Conservation (phyloP, 2,329 filamentous ascomycete genomes). For the Phyllosticta ampelicida region DNA sequence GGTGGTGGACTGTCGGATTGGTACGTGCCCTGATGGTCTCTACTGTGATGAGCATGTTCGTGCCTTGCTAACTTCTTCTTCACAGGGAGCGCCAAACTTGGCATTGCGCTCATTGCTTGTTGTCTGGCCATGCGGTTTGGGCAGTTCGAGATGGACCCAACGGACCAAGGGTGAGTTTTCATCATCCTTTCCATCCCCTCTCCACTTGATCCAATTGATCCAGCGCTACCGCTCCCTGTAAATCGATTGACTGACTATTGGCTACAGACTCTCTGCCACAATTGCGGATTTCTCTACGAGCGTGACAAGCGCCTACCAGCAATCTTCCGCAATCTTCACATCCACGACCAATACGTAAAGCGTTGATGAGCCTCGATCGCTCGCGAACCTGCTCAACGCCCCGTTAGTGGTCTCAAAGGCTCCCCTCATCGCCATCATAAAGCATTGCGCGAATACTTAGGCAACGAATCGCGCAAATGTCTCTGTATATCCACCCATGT, state of each 20-base stretch:
- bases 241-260: constrained; percentile 8
- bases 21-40: constrained; percentile 18
- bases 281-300: constrained; percentile 83
- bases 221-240: too few relatives aligned
- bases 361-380: constrained; percentile 2
- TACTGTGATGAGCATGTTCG: not conserved
- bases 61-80: constrained; percentile 9
- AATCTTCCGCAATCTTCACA: constrained; percentile 62
- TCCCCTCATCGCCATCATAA: not conserved
- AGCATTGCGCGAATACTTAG: not conserved
- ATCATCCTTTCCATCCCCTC: not conserved
- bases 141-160: constrained; percentile 83
- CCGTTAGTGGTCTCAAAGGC: not conserved
- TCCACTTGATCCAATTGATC: too few relatives aligned
- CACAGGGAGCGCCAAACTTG: constrained; percentile 64
- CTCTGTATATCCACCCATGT: too few relatives aligned
- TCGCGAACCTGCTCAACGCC: not conserved
- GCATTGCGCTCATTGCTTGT: constrained; percentile 78
- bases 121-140: constrained; percentile 89
- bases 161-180: constrained; percentile 61
- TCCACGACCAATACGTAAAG: constrained; percentile 21
- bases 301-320: constrained; percentile 73
- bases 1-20: constrained; percentile 43
- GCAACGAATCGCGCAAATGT: not conserved
- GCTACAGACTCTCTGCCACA: constrained; percentile 72